A percentile compares a stretch with the other conserved stretches of the same genome.
These are phyloP conservation scores for Sphaerulina musiva DNA, from an alignment of 2,329 filamentous ascomycete species.

Conservation along the genomic window DNA sequence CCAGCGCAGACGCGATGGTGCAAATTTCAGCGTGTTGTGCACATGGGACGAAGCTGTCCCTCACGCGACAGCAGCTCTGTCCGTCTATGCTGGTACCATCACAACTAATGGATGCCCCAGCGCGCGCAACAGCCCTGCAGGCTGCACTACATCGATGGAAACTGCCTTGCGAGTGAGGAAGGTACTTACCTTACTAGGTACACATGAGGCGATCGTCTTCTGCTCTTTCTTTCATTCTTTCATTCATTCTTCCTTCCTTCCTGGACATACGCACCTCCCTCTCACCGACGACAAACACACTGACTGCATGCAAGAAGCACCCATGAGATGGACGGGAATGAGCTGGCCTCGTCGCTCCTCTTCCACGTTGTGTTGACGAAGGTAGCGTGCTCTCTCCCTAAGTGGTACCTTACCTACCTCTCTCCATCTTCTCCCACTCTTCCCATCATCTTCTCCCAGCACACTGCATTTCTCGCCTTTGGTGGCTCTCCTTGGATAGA, in stretches of 20 bases:
- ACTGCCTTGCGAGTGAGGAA: too few species aligned
- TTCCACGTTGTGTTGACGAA: neutral
- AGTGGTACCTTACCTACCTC: too few species aligned
- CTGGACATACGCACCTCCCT: neutral
- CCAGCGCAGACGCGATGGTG: neutral
- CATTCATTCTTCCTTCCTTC: neutral
- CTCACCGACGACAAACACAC: neutral
- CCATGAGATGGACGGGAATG: neutral
- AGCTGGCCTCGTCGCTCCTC: constrained; percentile 6
- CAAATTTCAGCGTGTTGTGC: constrained; percentile 3
- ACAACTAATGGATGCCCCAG: too few species aligned
- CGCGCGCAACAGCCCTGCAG: too few species aligned
- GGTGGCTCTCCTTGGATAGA: constrained; percentile 30
- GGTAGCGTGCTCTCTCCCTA: too few species aligned
- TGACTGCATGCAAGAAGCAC: constrained; percentile 6
- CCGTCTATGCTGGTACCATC: too few species aligned
- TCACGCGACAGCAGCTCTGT: too few species aligned
- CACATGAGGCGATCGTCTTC: too few species aligned
- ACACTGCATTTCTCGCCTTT: constrained; percentile 20
- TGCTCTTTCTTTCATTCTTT: too few species aligned
- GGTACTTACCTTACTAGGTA: too few species aligned
- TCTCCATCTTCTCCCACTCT: neutral
- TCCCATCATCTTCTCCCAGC: constrained; percentile 14
- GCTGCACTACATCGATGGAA: too few species aligned
- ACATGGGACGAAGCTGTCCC: neutral